Evolutionary conservation across 139 green algal genomes (phyloP).

Genomic region (Choricystis sp.): DNA sequence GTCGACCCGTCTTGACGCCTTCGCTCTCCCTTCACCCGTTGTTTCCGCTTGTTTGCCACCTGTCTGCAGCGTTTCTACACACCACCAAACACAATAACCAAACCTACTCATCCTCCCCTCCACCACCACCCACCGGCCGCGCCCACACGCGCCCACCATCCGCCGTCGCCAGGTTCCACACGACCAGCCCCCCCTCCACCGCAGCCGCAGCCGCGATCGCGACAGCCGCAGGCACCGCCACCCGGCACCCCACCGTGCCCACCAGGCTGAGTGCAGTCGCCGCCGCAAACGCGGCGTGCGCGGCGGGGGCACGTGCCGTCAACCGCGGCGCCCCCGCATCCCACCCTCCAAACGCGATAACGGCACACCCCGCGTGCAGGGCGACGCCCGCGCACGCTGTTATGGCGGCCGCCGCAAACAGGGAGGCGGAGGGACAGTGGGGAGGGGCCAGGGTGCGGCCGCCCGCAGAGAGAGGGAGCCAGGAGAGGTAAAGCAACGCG

Average conservation of each 20-base stretch:
- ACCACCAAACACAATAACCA: too few species aligned
- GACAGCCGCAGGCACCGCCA: background rate
- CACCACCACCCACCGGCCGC: background rate
- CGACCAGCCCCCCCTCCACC: background rate
- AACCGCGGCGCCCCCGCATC: background rate
- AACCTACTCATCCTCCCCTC: background rate
- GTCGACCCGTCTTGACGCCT: too few species aligned
- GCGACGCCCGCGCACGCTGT: background rate
- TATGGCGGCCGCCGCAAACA: background rate
- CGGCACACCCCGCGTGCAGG: background rate
- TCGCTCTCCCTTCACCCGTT: too few species aligned
- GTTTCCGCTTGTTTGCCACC: too few species aligned
- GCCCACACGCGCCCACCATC: too few species aligned
- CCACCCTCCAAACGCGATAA: background rate
- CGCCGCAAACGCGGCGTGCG: background rate
- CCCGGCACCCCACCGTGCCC: background rate
- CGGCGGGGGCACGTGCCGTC: too few species aligned
- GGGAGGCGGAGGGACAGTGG: background rate
- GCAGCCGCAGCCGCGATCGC: background rate
- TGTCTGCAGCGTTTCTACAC: too few species aligned
- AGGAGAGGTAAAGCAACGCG: background rate
- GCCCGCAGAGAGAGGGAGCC: background rate
- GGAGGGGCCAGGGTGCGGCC: background rate
- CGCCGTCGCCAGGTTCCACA: background rate
- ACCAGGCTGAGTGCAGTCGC: background rate